Conservation (phyloP, 345 rosid species). For the Carallia pectinifolia region DNA sequence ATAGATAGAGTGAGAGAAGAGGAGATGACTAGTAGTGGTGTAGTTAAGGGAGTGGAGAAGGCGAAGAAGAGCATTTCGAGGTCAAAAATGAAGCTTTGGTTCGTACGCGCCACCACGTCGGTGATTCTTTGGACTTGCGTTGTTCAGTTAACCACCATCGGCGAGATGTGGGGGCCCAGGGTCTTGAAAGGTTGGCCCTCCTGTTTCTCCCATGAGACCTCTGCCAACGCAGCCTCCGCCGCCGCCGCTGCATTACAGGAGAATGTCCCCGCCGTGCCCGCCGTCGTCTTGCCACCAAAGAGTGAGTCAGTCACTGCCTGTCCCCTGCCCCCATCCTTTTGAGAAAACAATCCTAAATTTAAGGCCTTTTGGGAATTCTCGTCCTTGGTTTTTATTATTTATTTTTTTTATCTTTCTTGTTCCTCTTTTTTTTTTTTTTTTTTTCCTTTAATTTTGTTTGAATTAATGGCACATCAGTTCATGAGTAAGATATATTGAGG, state of each 20-base stretch:
- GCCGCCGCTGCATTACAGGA: conserved; percentile 38
- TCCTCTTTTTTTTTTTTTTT: too few species aligned
- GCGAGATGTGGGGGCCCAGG: conserved; percentile 89
- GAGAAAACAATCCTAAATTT: too few species aligned
- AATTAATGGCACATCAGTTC: neutral
- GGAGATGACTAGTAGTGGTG: conserved; percentile 17
- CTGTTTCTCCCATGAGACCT: conserved; percentile 50
- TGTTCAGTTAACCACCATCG: conserved; percentile 83
- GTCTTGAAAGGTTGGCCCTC: conserved; percentile 89
- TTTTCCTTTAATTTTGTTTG: neutral
- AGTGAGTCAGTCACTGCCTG: conserved; percentile 46
- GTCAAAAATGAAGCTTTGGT: conserved; percentile 80
- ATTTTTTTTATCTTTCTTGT: too few species aligned
- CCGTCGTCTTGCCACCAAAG: conserved; percentile 65
- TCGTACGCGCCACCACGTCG: conserved; percentile 83
- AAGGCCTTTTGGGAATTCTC: too few species aligned
- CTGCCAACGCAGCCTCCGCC: neutral
- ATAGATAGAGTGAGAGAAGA: conserved; percentile 29
- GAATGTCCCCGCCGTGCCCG: conserved; percentile 42
- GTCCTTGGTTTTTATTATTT: too few species aligned
- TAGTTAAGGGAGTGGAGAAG: conserved; percentile 43
- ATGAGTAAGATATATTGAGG: too few species aligned
- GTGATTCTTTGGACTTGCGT: conserved; percentile 93
- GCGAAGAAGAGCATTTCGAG: conserved; percentile 31
- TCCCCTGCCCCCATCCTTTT: too few species aligned